Evolutionary conservation across 805 yeast species (phyloP), one percentile per base, ranked within the genome.

Genomic region (Saturnispora zaruensis): DNA sequence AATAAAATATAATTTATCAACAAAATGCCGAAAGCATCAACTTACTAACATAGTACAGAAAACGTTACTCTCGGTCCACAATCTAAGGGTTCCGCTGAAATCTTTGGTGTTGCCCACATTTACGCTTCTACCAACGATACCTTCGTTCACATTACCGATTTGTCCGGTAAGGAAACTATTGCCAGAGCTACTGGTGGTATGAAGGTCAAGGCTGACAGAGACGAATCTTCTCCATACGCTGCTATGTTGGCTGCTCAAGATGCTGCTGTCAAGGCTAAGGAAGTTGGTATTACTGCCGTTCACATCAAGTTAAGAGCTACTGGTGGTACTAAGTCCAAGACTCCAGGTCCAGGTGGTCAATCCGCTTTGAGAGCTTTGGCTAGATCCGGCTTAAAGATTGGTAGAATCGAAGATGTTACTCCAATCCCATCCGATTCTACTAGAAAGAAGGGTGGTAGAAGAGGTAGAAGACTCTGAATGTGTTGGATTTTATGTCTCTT

Each of bases 361-460:
- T 85, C 96, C 63, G 96, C 96, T 75, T 78, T 91, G 75, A 86
- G 99, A 85, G 96, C 98, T 72, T 78, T 91, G 70, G 98, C 99
- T 70, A 90, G 99, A 84, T 89, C 98, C 64, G 99, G 99, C 75
- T 82, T 93, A 77, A 90, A 96, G 84, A 93, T 93, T 65, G 99
- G 99, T 69, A 89, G 99, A 79, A 93, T 93, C 67, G 99, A 95
- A 82, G 99, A 93, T 76, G 99, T 93, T 65, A 93, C 99, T 66
- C 99, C 99, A 76, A 90, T 93, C 69, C 99, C 99, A 76, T 93
- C 99, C 66, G 99, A 93, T 78, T 90, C 98, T 69, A 95, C 99
- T 76, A 93, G 99, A 86, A 87, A 91, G 88, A 95, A 93, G 95
- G 99, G 99, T 88, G 99, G 99, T 87, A 93, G 99, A 83, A 90